phyloP scores from a whole-genome alignment of 2,329 filamentous ascomycete species.

The Xylariomycetidae sp. region DNA sequence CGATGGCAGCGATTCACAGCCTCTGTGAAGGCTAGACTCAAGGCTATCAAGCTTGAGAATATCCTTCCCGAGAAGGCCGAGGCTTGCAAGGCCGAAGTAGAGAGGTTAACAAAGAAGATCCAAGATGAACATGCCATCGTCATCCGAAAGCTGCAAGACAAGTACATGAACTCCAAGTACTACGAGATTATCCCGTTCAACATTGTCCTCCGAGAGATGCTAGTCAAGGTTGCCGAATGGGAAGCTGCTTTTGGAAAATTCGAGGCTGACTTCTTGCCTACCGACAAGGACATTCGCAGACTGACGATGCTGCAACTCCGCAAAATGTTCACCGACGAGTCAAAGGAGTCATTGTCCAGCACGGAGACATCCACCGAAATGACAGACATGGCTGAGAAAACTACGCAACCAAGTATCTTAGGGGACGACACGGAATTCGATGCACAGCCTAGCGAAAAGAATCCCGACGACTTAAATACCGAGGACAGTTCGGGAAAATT shows the following conservation, averaged over 20 bases:
- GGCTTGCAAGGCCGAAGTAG: conserved; percentile 74
- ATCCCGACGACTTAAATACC: conserved; percentile 8
- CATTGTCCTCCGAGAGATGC: conserved; percentile 77
- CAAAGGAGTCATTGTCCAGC: conserved; percentile 65
- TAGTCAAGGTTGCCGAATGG: conserved; percentile 91
- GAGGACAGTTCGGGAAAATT: conserved; percentile 11
- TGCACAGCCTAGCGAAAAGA: conserved; percentile 13
- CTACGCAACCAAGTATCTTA: conserved; percentile 30
- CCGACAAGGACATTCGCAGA: conserved; percentile 91
- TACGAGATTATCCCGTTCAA: conserved; percentile 97
- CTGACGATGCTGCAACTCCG: conserved; percentile 87
- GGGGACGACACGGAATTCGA: conserved; percentile 17
- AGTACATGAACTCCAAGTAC: conserved; percentile 89
- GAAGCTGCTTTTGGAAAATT: conserved; percentile 86
- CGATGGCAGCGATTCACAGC: conserved; percentile 80
- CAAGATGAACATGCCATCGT: conserved; percentile 76
- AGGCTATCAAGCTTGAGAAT: conserved; percentile 85
- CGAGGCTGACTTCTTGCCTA: conserved; percentile 85
- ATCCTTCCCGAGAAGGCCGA: conserved; percentile 83
- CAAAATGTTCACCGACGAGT: conserved; percentile 91
- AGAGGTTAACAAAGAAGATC: conserved; percentile 68
- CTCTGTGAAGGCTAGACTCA: conserved; percentile 77
- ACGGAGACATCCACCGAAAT: conserved; percentile 60
- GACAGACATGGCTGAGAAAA: conserved; percentile 42
- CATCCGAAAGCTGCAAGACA: conserved; percentile 73